Conservation (phyloP, 78 protist species). For the Tieghemostelium lacteum region DNA sequence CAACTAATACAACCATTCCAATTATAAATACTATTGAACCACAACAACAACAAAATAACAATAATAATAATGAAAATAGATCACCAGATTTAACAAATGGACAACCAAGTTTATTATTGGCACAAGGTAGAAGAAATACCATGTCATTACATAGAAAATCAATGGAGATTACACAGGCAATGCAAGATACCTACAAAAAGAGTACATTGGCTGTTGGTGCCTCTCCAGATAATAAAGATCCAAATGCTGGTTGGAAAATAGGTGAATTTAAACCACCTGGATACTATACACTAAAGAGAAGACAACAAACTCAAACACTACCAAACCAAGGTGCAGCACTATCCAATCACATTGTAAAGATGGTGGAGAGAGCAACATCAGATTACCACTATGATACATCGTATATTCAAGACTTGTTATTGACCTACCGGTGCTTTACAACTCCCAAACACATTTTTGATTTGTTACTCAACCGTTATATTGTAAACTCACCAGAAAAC, state of each 20-base stretch:
- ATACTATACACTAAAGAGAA: constrained; percentile 50
- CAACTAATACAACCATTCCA: not conserved
- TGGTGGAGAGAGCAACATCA: constrained; percentile 67
- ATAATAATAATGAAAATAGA: not conserved
- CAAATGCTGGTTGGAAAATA: constrained; percentile 15
- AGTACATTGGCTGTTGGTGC: not conserved
- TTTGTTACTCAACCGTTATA: constrained; percentile 31
- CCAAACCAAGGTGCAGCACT: constrained; percentile 18
- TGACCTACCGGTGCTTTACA: constrained; percentile 59
- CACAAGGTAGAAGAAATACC: constrained; percentile 1
- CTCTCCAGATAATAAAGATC: not conserved
- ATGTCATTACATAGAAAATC: constrained; percentile 25
- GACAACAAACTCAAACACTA: not conserved
- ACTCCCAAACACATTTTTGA: constrained; percentile 43
- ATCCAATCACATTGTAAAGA: constrained; percentile 37
- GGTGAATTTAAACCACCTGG: constrained; percentile 47
- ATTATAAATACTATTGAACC: not conserved
- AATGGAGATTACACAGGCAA: not conserved
- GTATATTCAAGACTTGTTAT: constrained; percentile 59
- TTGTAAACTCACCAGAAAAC: constrained; percentile 38
- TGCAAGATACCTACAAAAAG: not conserved
- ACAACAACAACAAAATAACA: constrained; percentile 1
- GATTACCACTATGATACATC: constrained; percentile 71
- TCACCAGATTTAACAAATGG: not conserved
- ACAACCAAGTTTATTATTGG: not conserved